These are phyloP conservation scores for Acephala macrosclerotiorum DNA, from an alignment of 2,329 filamentous ascomycete species.

Conservation along the genomic window DNA sequence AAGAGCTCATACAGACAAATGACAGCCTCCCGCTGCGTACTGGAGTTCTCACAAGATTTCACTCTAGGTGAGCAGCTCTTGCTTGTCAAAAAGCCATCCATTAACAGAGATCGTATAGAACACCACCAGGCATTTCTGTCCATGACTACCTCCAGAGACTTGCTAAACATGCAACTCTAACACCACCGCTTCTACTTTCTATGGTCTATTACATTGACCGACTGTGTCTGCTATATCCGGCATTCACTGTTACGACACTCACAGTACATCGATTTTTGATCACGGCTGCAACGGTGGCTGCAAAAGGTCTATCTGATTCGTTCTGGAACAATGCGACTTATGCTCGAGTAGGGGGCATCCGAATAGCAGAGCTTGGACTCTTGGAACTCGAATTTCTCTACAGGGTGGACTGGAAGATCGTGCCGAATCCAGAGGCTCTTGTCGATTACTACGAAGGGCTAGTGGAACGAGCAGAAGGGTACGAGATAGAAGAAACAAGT, in stretches of 20 bases:
- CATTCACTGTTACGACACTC: conserved; percentile 95
- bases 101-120: conserved; percentile 27
- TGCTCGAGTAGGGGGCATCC: conserved; percentile 90
- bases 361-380: conserved; percentile 86
- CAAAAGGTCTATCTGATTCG: conserved; percentile 93
- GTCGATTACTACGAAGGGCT: conserved; percentile 93
- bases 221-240: conserved; percentile 87
- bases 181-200: conserved; percentile 90
- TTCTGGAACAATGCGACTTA: conserved; percentile 99
- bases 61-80: conserved; percentile 74
- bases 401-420: conserved; percentile 94
- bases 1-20: conserved; percentile 93
- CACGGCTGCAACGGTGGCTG: conserved; percentile 91
- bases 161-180: conserved; percentile 91
- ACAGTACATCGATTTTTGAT: conserved; percentile 98
- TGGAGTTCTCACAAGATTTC: conserved; percentile 90
- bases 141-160: conserved; percentile 91
- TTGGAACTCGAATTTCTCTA: conserved; percentile 94
- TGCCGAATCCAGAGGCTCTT: conserved; percentile 91
- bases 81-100: background rate
- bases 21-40: conserved; percentile 85
- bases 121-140: conserved; percentile 91
- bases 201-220: conserved; percentile 99
- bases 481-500: conserved; percentile 53
- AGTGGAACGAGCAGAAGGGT: conserved; percentile 70